Evolutionary conservation across 768 basidiomycete genomes (phyloP), one percentile per base, ranked within the genome.

Genomic region (Lentinula edodes): DNA sequence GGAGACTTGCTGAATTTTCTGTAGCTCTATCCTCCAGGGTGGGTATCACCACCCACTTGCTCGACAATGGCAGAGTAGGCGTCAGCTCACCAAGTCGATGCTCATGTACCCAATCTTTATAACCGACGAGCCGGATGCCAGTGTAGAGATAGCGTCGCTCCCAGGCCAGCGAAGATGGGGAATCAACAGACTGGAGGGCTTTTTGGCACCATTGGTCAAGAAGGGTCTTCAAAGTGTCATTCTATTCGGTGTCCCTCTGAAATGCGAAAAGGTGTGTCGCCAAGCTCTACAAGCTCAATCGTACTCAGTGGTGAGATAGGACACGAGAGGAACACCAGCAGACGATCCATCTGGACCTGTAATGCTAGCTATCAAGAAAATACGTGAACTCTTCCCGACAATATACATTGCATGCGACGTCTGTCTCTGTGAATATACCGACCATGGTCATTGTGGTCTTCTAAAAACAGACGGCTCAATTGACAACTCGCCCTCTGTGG

Each of bases 21-120:
- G 23, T 64, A 87, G 90, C 16, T 93, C 92, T 6, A 81, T 93
- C 67, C 82, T 93, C 32, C 91, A 96, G 72, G 95, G 95, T 62
- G 95, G 96, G 43, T 97, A 96, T 78, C 88, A 91, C 62, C 94
- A 98, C 75, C 90, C 95, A 15, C 83, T 92, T 65, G 83, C 93
- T 7, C 89, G 96, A 20, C 81, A 85, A 76, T 95, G 91, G 87
- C 96, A 99, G 75, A 81, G 84, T 28, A 84, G 85, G 61, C 86
- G 89, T 52, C 80, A 84, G 61, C 83, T 95, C 69, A 87, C 88
- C 28, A 95, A 93, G 72, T 83, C 85, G 65, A 97, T 98, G 95
- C 83, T 99, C 74, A 98, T 98, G 91, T 99, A 98, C 73, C 97
- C 97, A 6, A 95, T 99, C 69, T 98, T 99, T 72, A 90, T 98